Evolutionary conservation across 208 protist species (phyloP).

Genomic region (Blechomonas ayalai): DNA sequence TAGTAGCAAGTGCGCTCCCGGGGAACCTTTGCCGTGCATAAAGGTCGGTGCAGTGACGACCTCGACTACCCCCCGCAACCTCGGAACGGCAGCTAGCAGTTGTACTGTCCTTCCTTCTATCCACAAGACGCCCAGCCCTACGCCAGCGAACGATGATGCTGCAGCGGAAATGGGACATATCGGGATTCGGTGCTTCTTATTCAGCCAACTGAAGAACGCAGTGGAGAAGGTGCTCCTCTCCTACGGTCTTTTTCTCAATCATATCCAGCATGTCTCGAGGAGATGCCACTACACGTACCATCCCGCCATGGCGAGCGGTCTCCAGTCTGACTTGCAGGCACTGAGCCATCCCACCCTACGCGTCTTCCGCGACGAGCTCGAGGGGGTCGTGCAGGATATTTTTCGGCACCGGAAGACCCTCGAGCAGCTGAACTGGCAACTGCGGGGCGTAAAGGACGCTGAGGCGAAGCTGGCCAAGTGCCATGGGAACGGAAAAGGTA

Average conservation of each 20-base stretch:
- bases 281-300: constrained; percentile 1
- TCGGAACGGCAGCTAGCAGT: too few species aligned
- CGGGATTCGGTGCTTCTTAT: constrained; percentile 10
- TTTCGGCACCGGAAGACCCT: constrained; percentile 10
- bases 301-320: too few species aligned
- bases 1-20: too few species aligned
- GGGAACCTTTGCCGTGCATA: too few species aligned
- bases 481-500: not conserved
- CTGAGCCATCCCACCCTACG: not conserved
- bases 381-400: constrained; percentile 6
- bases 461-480: constrained; percentile 7
- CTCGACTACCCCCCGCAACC: too few species aligned
- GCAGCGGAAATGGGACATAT: too few species aligned
- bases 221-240: constrained; percentile 2
- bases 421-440: constrained; percentile 5
- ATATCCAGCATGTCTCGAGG: constrained; percentile 1
- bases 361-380: not conserved
- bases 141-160: too few species aligned
- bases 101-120: too few species aligned
- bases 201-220: constrained; percentile 7
- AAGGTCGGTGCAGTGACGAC: too few species aligned
- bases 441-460: not conserved
- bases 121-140: too few species aligned
- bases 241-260: constrained; percentile 1
- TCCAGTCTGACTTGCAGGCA: not conserved